Evolutionary conservation across 805 yeast genomes (phyloP).

Genomic region (Sugiyamaella chiloensis): DNA sequence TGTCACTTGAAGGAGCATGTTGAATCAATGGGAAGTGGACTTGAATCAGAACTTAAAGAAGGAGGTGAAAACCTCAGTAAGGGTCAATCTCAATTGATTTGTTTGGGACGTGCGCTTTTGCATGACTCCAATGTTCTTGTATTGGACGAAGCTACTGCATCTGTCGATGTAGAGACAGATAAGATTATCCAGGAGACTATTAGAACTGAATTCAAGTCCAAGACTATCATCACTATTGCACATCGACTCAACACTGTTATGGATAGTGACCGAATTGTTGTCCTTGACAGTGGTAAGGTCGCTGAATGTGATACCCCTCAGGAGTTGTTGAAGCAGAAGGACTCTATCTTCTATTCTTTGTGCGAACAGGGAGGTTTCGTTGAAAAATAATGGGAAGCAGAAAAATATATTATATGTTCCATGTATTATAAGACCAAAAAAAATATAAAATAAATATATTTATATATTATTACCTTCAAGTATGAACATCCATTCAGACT

Average conservation of each 20-base stretch:
- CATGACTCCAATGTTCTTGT: conserved; percentile 65
- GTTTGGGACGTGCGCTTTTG: conserved; percentile 75
- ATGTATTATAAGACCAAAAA: no score
- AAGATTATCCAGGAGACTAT: conserved; percentile 72
- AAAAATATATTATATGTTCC: no score
- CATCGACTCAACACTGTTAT: conserved; percentile 77
- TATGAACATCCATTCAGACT: no score
- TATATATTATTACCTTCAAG: no score
- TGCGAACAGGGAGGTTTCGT: conserved; percentile 76
- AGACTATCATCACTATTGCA: conserved; percentile 80
- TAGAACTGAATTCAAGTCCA: conserved; percentile 57
- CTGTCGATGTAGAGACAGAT: conserved; percentile 80
- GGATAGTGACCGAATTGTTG: conserved; percentile 73
- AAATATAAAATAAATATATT: no score
- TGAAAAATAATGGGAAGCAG: background rate
- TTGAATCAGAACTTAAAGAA: conserved; percentile 55
- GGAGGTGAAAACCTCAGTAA: conserved; percentile 76
- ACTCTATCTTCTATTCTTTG: conserved; percentile 72
- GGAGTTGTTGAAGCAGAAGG: conserved; percentile 59
- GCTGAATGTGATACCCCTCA: conserved; percentile 70
- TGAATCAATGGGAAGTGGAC: conserved; percentile 42
- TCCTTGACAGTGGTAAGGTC: conserved; percentile 64
- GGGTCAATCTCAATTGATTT: conserved; percentile 78
- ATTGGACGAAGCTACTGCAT: conserved; percentile 77
- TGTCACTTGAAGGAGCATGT: conserved; percentile 54